These are phyloP conservation scores for Teratosphaeria gauchensis DNA, from an alignment of 2,329 filamentous ascomycete genomes.

Conservation along the genomic window DNA sequence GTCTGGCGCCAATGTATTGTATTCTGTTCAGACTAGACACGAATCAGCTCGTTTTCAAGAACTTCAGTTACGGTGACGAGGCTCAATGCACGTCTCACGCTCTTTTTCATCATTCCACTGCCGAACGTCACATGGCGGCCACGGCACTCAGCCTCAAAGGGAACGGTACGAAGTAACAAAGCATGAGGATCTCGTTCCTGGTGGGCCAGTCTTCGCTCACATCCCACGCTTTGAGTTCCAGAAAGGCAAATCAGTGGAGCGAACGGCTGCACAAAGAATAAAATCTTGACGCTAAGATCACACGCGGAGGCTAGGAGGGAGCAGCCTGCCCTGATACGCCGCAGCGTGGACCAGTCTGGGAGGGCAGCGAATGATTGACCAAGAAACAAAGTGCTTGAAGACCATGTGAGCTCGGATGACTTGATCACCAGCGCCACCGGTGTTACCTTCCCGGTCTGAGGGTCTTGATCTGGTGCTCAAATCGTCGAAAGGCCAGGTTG, in stretches of 20 bases:
- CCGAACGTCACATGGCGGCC: neutral
- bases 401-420: constrained; percentile 2
- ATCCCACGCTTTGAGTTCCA: constrained; percentile 7
- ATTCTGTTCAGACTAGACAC: neutral
- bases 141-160: neutral
- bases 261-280: constrained; percentile 1
- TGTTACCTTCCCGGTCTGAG: neutral
- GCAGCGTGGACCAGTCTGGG: neutral
- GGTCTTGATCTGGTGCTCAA: neutral
- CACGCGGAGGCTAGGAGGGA: neutral
- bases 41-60: neutral
- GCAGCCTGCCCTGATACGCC: neutral
- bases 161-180: neutral
- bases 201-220: neutral
- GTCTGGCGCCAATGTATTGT: neutral
- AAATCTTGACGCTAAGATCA: constrained; percentile 2
- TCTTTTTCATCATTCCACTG: neutral
- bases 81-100: neutral
- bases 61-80: neutral
- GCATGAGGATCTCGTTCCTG: neutral
- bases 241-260: constrained; percentile 7
- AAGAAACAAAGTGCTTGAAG: neutral
- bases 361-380: constrained; percentile 1
- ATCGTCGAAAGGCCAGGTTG: neutral
- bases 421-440: neutral